These are phyloP conservation scores for Lipomyces spencermartinsiae DNA, from an alignment of 805 yeast genomes.

Conservation along the genomic window DNA sequence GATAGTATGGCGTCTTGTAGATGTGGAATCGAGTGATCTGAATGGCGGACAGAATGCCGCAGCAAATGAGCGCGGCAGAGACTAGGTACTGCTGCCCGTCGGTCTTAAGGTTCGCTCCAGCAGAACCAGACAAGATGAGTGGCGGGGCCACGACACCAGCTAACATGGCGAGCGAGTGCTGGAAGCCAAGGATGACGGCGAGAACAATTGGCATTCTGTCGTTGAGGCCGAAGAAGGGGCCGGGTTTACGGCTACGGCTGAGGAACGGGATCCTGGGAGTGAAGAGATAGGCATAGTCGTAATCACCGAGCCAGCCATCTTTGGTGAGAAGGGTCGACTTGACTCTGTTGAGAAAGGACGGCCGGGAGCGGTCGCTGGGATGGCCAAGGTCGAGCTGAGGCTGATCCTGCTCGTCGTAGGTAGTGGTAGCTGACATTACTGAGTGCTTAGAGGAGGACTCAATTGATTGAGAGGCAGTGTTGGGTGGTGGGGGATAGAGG, in stretches of 20 bases:
- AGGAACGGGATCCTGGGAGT: slow-evolving; percentile 79
- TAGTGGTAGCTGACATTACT: not conserved
- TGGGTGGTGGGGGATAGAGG: too few relatives aligned
- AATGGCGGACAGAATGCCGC: slow-evolving; percentile 71
- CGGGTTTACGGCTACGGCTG: slow-evolving; percentile 53
- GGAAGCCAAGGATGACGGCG: slow-evolving; percentile 81
- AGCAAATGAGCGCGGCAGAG: slow-evolving; percentile 73
- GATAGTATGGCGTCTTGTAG: slow-evolving; percentile 70
- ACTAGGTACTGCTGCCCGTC: slow-evolving; percentile 65
- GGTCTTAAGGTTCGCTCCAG: slow-evolving; percentile 57
- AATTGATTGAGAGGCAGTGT: not conserved
- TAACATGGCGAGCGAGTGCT: slow-evolving; percentile 87
- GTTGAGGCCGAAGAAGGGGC: slow-evolving; percentile 84
- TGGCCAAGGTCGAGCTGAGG: slow-evolving; percentile 5
- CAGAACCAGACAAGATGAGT: slow-evolving; percentile 67
- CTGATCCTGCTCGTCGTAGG: not conserved
- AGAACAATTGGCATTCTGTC: slow-evolving; percentile 81
- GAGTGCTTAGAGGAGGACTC: not conserved
- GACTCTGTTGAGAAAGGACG: slow-evolving; percentile 14
- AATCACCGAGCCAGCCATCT: slow-evolving; percentile 86
- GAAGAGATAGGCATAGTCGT: slow-evolving; percentile 80
- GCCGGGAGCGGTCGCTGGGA: slow-evolving; percentile 12
- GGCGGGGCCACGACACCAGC: slow-evolving; percentile 92
- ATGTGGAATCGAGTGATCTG: slow-evolving; percentile 85
- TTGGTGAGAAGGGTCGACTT: slow-evolving; percentile 18